Conservation (phyloP, 371 early-diverging fungal genomes). For the Actinomortierella wolfii region DNA sequence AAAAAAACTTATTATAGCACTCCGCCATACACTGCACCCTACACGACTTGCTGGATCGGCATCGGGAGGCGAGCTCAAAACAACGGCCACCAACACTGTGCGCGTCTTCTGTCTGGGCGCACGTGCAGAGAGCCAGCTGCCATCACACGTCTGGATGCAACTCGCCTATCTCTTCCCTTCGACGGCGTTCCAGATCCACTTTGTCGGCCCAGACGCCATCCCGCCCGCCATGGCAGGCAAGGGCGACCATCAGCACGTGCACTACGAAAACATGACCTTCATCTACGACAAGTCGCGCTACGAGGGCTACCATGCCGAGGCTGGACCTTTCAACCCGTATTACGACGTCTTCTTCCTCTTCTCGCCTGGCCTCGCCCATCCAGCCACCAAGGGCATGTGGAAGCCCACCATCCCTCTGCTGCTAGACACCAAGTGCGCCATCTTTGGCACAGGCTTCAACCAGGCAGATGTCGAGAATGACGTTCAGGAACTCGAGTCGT, state of each 20-base stretch:
- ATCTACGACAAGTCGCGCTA: slow-evolving; percentile 43
- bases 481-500: slow-evolving; percentile 49
- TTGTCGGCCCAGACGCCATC: slow-evolving; percentile 82
- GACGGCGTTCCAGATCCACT: slow-evolving; percentile 79
- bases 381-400: slow-evolving; percentile 69
- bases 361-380: slow-evolving; percentile 80
- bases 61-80: slow-evolving; percentile 51
- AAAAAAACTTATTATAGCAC: slow-evolving; percentile 51
- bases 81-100: slow-evolving; percentile 59
- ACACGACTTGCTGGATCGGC: slow-evolving; percentile 48
- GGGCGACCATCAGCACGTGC: slow-evolving; percentile 36
- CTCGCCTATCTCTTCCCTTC: slow-evolving; percentile 78
- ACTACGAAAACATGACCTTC: slow-evolving; percentile 41
- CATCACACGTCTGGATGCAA: slow-evolving; percentile 79
- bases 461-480: slow-evolving; percentile 70
- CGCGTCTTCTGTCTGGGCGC: slow-evolving; percentile 80
- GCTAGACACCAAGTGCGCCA: slow-evolving; percentile 81
- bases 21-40: slow-evolving; percentile 73
- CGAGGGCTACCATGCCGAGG: slow-evolving; percentile 42
- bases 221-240: slow-evolving; percentile 52
- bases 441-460: slow-evolving; percentile 82
- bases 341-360: slow-evolving; percentile 84
- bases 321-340: slow-evolving; percentile 78
- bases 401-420: slow-evolving; percentile 69
- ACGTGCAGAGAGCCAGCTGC: slow-evolving; percentile 80